Conservation (phyloP, 176 grass and related monocot species). For the Oryza officinalis region DNA sequence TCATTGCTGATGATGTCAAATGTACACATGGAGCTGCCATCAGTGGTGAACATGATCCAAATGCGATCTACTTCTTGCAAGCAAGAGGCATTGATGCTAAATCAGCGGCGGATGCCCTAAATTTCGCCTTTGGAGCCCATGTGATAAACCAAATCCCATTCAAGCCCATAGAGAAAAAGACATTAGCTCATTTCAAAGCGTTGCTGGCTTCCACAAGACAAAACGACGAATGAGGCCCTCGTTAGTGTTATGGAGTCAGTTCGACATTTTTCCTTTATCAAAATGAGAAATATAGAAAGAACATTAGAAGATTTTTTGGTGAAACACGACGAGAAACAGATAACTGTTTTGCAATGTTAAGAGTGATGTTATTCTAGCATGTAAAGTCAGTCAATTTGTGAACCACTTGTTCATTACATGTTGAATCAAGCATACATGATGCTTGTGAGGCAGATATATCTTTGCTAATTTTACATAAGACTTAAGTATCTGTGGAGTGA, state of each 20-base stretch:
- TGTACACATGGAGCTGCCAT: conserved; percentile 95
- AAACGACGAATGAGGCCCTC: background rate
- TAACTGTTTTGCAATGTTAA: background rate
- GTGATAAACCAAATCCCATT: conserved; percentile 80
- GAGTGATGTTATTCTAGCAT: background rate
- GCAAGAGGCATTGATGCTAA: conserved; percentile 64
- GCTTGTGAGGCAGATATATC: background rate
- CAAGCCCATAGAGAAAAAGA: conserved; percentile 57
- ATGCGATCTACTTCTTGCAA: conserved; percentile 85
- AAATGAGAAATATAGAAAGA: background rate
- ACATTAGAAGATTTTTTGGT: background rate
- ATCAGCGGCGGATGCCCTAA: conserved; percentile 73
- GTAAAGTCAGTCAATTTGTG: conserved; percentile 19
- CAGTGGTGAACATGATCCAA: conserved; percentile 82
- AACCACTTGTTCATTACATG: background rate
- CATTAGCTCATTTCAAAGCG: conserved; percentile 52
- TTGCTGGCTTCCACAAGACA: conserved; percentile 44
- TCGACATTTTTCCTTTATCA: conserved; percentile 15
- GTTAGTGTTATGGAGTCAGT: background rate
- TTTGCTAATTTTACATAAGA: background rate
- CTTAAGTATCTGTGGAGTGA: background rate
- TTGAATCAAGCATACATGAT: background rate
- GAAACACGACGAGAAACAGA: background rate
- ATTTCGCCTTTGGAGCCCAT: conserved; percentile 82
- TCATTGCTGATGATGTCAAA: conserved; percentile 94